phyloP scores from a whole-genome alignment of 805 yeast genomes.

The Metschnikowia cerradonensis region DNA sequence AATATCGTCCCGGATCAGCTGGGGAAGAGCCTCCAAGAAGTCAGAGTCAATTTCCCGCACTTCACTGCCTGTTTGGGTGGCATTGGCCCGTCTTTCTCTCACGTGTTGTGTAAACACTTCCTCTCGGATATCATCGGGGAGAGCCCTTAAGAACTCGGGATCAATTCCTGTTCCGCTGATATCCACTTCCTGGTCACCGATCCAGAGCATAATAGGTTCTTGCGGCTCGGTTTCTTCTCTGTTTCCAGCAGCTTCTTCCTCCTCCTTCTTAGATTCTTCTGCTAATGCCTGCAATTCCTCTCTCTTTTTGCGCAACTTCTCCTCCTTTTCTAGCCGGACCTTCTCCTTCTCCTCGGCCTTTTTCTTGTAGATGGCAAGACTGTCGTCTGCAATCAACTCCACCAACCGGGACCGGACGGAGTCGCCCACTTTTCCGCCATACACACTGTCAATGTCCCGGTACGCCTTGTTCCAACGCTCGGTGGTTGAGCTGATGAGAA shows the following conservation, averaged over 20 bases:
- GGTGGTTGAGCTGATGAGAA: slow-evolving; percentile 45
- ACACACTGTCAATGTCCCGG: neutral
- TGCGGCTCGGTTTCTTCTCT: slow-evolving; percentile 2
- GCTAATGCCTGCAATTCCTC: slow-evolving; percentile 31
- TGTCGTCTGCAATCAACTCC: slow-evolving; percentile 44
- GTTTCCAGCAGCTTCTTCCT: slow-evolving; percentile 6
- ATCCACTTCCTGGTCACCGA: slow-evolving; percentile 77
- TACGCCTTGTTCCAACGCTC: slow-evolving; percentile 63
- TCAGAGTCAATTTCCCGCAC: slow-evolving; percentile 73
- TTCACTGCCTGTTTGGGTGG: slow-evolving; percentile 39
- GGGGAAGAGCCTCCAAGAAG: slow-evolving; percentile 78
- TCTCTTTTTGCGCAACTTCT: slow-evolving; percentile 24
- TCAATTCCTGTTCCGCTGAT: slow-evolving; percentile 89
- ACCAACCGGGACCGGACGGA: slow-evolving; percentile 6
- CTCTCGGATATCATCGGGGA: slow-evolving; percentile 90
- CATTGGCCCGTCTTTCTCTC: slow-evolving; percentile 64
- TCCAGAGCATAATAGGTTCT: slow-evolving; percentile 61
- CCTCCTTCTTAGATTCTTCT: slow-evolving; percentile 23
- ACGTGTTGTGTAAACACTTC: slow-evolving; percentile 86
- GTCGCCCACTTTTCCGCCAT: neutral
- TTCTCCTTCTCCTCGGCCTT: slow-evolving; percentile 28
- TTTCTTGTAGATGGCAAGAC: slow-evolving; percentile 35
- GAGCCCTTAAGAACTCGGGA: slow-evolving; percentile 82
- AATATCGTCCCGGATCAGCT: slow-evolving; percentile 57
- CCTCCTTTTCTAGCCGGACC: slow-evolving; percentile 26